These are phyloP conservation scores for Nicotiana paniculata DNA, from an alignment of 257 asterid species.

Conservation along the genomic window DNA sequence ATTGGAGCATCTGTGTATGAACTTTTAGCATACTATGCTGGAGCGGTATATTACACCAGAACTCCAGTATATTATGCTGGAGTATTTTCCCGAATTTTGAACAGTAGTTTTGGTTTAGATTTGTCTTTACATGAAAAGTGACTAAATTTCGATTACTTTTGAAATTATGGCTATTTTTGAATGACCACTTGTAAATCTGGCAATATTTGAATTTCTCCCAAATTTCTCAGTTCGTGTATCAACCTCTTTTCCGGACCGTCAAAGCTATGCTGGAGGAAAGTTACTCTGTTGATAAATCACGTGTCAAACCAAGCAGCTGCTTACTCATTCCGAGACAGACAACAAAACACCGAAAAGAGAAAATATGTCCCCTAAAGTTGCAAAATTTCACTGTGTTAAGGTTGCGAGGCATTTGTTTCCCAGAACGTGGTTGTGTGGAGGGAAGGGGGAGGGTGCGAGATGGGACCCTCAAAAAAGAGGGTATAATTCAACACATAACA, in stretches of 20 bases:
- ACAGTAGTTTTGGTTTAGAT: too few relatives aligned
- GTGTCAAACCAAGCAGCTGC: background rate
- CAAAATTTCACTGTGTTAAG: background rate
- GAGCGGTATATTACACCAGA: too few relatives aligned
- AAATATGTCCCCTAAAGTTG: background rate
- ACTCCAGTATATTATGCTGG: too few relatives aligned
- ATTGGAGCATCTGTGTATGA: too few relatives aligned
- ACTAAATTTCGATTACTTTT: too few relatives aligned
- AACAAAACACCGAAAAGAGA: background rate
- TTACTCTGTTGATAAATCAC: background rate
- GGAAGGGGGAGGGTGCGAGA: background rate
- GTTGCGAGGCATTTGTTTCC: background rate
- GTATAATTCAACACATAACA: background rate
- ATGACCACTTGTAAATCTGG: too few relatives aligned
- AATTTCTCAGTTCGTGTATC: background rate
- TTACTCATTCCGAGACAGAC: background rate
- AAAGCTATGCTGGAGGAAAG: background rate
- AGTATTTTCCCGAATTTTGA: too few relatives aligned
- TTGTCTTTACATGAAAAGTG: too few relatives aligned
- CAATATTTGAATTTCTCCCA: too few relatives aligned
- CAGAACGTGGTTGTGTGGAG: background rate
- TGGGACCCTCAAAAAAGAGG: background rate
- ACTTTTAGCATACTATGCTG: too few relatives aligned
- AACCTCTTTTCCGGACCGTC: background rate
- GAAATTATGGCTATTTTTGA: too few relatives aligned